Base-by-base conservation (phyloP, 108 stramenopile genomes). In the Bacterosira constricta region DNA sequence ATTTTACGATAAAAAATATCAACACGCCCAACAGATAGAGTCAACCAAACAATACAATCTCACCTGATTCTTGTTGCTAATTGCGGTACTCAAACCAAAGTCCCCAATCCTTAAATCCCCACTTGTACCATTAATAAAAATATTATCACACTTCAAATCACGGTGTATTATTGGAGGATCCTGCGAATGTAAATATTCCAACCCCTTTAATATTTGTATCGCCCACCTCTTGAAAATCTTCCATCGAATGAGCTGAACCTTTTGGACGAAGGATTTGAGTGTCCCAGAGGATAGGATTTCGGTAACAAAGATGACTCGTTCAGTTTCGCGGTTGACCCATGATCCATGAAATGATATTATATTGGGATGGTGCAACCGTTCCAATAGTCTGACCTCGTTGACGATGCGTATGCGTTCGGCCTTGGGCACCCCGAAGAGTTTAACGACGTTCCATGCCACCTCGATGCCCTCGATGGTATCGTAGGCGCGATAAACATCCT, bases 121-220 rank as follows among this genome's bases (percentile, higher is more conserved):
- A 53, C 93, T 93, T 21, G 96, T 91, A 9, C 97, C 97, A 75
- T 98, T 98, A 77, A 98, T 98, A 63, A 99, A 98, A 66, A 99
- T 98, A 71, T 97, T 97, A 64, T 96, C 93, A 78, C 93, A 92
- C 67, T 98, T 98, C 71, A 97, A 88, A 76, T 99, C 97, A 9
- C 99, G 90, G 86, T 99, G 99, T 63, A 98, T 97, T 69, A 99
- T 96, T 45, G 97, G 97, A 15, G 98, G 98, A 56, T 98, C 94
- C 69, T 97, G 97, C 2, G 87, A 83, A 82, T 99, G 99, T 53
- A 99, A 82, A 71, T 99, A 98, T 61, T 90, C 83, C 52, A 99
- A 73, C 41, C 97, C 99, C 15, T 96, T 91, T 36, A 99, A 80
- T 54, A 99, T 98, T 67, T 98, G 97, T 15, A 93, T 77, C 21